These are phyloP conservation scores for Ceratocystis smalleyi DNA, from an alignment of 2,329 filamentous ascomycete species.

Conservation along the genomic window DNA sequence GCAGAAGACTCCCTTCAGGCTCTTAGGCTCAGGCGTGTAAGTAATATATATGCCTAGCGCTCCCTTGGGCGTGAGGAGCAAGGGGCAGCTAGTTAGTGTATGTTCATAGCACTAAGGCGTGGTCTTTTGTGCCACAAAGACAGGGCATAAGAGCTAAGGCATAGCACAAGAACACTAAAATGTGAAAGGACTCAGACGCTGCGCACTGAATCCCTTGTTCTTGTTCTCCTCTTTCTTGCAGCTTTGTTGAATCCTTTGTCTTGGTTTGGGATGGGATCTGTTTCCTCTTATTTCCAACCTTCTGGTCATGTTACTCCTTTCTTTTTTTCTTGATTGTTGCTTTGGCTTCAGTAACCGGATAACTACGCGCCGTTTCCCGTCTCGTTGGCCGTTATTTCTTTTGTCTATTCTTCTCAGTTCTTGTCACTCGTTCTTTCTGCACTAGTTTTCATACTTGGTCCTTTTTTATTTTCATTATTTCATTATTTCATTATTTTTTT, in stretches of 20 bases:
- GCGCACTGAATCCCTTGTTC: slow-evolving; percentile 10
- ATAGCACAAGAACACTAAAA: background rate
- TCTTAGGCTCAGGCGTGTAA: too few relatives aligned
- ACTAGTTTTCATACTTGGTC: background rate
- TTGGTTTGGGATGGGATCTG: background rate
- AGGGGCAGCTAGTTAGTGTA: too few relatives aligned
- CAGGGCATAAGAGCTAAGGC: background rate
- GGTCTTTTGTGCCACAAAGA: too few relatives aligned
- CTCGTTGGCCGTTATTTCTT: background rate
- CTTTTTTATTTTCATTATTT: slow-evolving; percentile 2
- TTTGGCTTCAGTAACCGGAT: background rate
- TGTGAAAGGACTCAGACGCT: background rate
- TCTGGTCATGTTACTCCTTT: slow-evolving; percentile 1
- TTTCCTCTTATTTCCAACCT: slow-evolving; percentile 6
- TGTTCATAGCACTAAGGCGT: too few relatives aligned
- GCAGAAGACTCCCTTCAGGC: too few relatives aligned
- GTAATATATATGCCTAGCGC: too few relatives aligned
- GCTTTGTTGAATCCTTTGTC: slow-evolving; percentile 12
- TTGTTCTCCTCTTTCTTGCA: slow-evolving; percentile 15
- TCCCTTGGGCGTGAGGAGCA: too few relatives aligned
- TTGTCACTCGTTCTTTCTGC: background rate
- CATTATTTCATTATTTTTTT: slow-evolving; percentile 1
- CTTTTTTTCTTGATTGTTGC: background rate
- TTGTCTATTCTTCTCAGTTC: background rate
- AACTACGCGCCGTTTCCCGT: slow-evolving; percentile 7